Base-by-base conservation (phyloP, 768 basidiomycete genomes). In the Leucosporidium creatinivorum region DNA sequence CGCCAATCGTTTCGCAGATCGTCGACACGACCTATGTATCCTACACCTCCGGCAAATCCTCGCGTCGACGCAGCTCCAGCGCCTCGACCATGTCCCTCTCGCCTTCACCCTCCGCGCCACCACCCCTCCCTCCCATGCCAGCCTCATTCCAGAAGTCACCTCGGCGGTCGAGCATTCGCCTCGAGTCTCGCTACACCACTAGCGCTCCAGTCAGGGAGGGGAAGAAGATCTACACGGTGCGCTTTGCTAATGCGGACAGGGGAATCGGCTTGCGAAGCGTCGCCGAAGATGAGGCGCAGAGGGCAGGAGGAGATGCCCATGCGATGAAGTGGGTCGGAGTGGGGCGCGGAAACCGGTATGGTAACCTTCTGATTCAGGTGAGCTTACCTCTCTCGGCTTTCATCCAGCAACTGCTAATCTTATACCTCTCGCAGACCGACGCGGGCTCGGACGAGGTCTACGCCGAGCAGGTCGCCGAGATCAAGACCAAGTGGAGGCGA, bases 401-500 rank as follows among this genome's bases (percentile, higher is more conserved):
- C 48, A 19, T 7, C 18, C 4, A 47, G 18, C 5, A 15, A 18
- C 33, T 4, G 13, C 25, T 50, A 48, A 62, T 23, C 9, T 4
- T 9, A 7, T 58, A 9, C 7, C 15, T 33, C 36, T 12, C 6
- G 17, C 59, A 68, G 67, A 60, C 59, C 4, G 59, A 61, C 49
- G 61, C 62, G 23, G 56, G 36, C 48, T 59, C 49, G 13, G 68
- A 69, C 57, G 23, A 58, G 30, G 36, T 59, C 4, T 69, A 65
- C 19, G 63, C 60, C 8, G 50, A 59, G 4, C 68, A 69, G 39
- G 68, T 59, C 13, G 61, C 61, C 15, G n/a, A 50, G 44, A 69
- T 69, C 61, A 69, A 69, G 61, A 61, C 61, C 50, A 59, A 58
- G 33, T 69, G 68, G 68, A 18, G 68, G 23, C 56, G 56, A 13